Base-by-base conservation (phyloP, 805 yeast species). In the Starmerella sp. region DNA sequence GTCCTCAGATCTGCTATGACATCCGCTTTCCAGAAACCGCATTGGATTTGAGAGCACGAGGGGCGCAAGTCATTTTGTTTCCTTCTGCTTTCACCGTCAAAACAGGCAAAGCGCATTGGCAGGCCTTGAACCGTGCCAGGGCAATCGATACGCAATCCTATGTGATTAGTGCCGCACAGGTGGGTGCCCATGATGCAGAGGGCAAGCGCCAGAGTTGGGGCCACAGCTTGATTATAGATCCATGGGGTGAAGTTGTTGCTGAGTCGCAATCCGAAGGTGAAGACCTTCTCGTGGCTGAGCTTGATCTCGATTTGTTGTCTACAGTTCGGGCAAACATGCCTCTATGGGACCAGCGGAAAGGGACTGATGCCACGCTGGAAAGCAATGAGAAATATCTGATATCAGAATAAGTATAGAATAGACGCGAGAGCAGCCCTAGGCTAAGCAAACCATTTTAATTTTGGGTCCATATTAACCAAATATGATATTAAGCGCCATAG, bases 91-190 rank as follows among this genome's bases (percentile, higher is more conserved):
- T 95, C 75, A 93, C 96, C 0, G 78, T 85, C 66, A 81, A 82
- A 59, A 91, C 97, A 0, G 98, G 98, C 0, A 80, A 80, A 51
- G 87, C 91, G 1, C 98, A 91, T 65, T 91, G 97, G 95, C 81
- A 81, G 52, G 67, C 79, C 1, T 72, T 91, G 51, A 96, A 87
- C 1, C 74, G 80, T 31, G 84, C 95, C 0, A 73, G 97, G 48
- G 97, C 97, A 4, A 77, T 91, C 11, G 96, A 90, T 65, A 78
- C 91, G 1, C 97, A 93, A 69, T 75, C 84, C 57, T 93, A 77
- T 67, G 95, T 90, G 6, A 73, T 91, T 4, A 79, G 89, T 84
- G 90, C 97, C 2, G 95, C 93, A 0, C 96, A 88, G 65, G 79
- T 81, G 54, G 97, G 97, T 2, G 69, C 70, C 42, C 96, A 89